These are phyloP conservation scores for Nigrospora osmanthi DNA, from an alignment of 2,329 filamentous ascomycete genomes.

Conservation along the genomic window DNA sequence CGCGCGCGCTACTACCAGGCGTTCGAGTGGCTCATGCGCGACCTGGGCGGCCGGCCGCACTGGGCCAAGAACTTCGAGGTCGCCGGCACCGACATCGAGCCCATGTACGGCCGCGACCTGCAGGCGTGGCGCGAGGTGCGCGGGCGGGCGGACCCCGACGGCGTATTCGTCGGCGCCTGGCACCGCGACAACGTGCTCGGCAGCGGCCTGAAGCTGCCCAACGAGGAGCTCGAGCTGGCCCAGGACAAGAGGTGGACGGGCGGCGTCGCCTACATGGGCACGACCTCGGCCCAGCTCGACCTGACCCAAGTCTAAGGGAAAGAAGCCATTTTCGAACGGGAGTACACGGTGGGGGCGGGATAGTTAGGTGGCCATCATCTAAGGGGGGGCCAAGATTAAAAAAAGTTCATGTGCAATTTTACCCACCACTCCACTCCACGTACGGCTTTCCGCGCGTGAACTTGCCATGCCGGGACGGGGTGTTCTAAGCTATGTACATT, in stretches of 20 bases:
- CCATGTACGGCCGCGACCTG: slow-evolving; percentile 63
- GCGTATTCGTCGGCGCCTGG: slow-evolving; percentile 89
- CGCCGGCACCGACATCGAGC: slow-evolving; percentile 51
- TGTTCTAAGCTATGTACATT: too few species aligned
- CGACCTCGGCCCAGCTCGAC: slow-evolving; percentile 1
- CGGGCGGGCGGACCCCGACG: slow-evolving; percentile 65
- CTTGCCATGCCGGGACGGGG: too few species aligned
- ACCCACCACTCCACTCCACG: too few species aligned
- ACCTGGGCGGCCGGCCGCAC: slow-evolving; percentile 74
- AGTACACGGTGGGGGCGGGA: too few species aligned
- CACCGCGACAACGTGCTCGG: slow-evolving; percentile 62
- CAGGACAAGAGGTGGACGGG: slow-evolving; percentile 2
- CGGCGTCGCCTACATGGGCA: slow-evolving; percentile 4
- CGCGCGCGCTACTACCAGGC: slow-evolving; percentile 74
- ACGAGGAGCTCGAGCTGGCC: slow-evolving; percentile 19
- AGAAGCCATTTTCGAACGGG: too few species aligned
- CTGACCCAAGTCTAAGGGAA: too few species aligned
- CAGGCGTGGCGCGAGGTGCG: slow-evolving; percentile 60
- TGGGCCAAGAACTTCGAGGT: slow-evolving; percentile 88
- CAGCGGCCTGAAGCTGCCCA: slow-evolving; percentile 15
- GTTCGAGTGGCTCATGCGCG: slow-evolving; percentile 86
- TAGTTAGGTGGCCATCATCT: too few species aligned
- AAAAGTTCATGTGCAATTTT: too few species aligned
- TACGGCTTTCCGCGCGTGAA: too few species aligned
- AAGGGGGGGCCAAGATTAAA: too few species aligned